Percentiles rank a stretch among this genome's conserved stretches.
These are phyloP conservation scores for Ceratocystis cacaofunesta DNA, from an alignment of 2,329 filamentous ascomycete genomes.

Conservation along the genomic window DNA sequence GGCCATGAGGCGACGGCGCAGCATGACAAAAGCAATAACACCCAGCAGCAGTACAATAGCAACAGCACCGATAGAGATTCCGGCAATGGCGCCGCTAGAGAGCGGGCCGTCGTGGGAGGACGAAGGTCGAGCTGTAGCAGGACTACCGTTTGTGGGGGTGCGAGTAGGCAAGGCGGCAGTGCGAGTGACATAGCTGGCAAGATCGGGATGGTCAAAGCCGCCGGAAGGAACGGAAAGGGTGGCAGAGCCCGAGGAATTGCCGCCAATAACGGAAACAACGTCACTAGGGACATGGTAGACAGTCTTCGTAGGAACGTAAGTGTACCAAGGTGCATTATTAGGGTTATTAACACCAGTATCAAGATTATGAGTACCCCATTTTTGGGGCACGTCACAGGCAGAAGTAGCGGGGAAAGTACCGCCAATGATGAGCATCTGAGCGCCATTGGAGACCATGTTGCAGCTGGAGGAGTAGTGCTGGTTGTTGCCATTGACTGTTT, in stretches of 20 bases:
- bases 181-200: conserved; percentile 39
- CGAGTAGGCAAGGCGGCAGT: conserved; percentile 32
- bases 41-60: conserved; percentile 21
- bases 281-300: conserved; percentile 39
- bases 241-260: conserved; percentile 36
- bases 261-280: conserved; percentile 36
- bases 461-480: conserved; percentile 43
- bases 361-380: conserved; percentile 42
- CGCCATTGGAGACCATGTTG: conserved; percentile 36
- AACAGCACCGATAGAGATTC: conserved; percentile 29
- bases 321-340: conserved; percentile 34
- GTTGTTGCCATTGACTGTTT: conserved; percentile 24
- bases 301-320: conserved; percentile 35
- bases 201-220: conserved; percentile 37
- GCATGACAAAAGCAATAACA: conserved; percentile 23
- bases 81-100: conserved; percentile 29
- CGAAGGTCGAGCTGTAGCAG: background rate
- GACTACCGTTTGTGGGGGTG: conserved; percentile 34
- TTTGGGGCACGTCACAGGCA: conserved; percentile 36
- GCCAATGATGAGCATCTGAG: conserved; percentile 50
- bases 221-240: conserved; percentile 34
- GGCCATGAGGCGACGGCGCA: conserved; percentile 21
- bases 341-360: conserved; percentile 37
- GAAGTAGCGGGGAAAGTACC: conserved; percentile 38
- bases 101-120: conserved; percentile 17